These are phyloP conservation scores for Monosporozyma solicola DNA, from an alignment of 805 yeast species.

Conservation along the genomic window DNA sequence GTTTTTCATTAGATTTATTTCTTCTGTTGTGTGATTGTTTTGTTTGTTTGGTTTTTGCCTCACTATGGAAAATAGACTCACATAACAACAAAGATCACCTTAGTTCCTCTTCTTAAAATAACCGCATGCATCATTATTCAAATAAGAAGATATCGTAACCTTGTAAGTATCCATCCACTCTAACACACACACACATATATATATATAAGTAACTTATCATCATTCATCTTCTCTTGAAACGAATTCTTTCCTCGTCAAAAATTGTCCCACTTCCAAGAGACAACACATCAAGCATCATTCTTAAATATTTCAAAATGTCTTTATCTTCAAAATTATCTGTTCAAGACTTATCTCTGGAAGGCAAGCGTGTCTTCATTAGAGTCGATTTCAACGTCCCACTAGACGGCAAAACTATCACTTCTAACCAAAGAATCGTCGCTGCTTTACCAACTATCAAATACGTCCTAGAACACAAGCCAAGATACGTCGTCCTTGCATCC, in stretches of 20 bases:
- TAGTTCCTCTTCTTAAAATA: no score
- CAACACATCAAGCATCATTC: background rate
- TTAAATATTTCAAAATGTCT: constrained; percentile 51
- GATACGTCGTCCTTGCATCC: constrained; percentile 85
- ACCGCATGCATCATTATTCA: no score
- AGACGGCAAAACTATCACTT: constrained; percentile 94
- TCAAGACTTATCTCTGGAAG: constrained; percentile 76
- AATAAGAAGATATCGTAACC: no score
- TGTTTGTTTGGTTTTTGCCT: no score
- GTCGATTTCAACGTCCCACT: constrained; percentile 94
- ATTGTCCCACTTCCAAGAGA: background rate
- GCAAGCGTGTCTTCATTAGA: constrained; percentile 96
- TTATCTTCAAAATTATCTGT: constrained; percentile 89
- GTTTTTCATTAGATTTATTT: no score
- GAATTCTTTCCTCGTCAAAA: no score
- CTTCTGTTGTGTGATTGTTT: no score
- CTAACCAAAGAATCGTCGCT: constrained; percentile 99
- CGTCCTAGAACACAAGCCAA: constrained; percentile 85
- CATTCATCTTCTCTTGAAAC: background rate
- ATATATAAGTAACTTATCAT: no score
- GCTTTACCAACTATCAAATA: constrained; percentile 97
- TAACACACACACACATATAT: no score
- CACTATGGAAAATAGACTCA: no score
- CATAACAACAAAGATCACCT: no score
- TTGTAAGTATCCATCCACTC: no score